Conservation (phyloP, 2,329 filamentous ascomycete genomes). For the Shiraia bambusicola region DNA sequence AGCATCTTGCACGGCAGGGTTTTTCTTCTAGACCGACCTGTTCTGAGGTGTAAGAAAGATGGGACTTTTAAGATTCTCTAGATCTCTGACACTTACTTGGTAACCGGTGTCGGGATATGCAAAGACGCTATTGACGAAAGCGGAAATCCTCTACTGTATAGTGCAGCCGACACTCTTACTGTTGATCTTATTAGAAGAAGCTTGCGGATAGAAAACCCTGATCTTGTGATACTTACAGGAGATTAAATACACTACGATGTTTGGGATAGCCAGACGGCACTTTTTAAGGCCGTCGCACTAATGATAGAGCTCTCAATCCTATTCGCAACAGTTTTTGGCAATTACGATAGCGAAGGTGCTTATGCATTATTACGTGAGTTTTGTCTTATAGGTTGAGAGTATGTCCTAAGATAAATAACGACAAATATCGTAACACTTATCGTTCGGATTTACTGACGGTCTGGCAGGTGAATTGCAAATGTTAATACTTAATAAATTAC, state of each 20-base stretch:
- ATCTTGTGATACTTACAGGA: slow-evolving; percentile 67
- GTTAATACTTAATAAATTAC: slow-evolving; percentile 50
- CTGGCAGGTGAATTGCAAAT: slow-evolving; percentile 19
- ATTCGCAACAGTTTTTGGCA: slow-evolving; percentile 70
- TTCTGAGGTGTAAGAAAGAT: slow-evolving; percentile 69
- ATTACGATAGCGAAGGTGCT: slow-evolving; percentile 61
- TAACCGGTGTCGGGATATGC: slow-evolving; percentile 82
- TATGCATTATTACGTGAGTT: slow-evolving; percentile 21
- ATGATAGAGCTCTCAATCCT: slow-evolving; percentile 57
- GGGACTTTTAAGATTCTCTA: slow-evolving; percentile 96
- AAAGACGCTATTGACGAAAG: slow-evolving; percentile 73
- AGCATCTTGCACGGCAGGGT: slow-evolving; percentile 72
- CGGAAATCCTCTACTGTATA: slow-evolving; percentile 68
- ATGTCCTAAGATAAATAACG: no score
- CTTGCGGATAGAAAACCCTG: slow-evolving; percentile 57
- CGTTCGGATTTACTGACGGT: slow-evolving; percentile 10
- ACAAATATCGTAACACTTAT: no score
- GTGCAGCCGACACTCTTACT: slow-evolving; percentile 85
- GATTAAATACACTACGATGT: slow-evolving; percentile 68
- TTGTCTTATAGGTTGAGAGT: no score
- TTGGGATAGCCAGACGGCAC: slow-evolving; percentile 43
- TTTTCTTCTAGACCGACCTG: slow-evolving; percentile 61
- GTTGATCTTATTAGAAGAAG: slow-evolving; percentile 70
- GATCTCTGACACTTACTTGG: slow-evolving; percentile 83
- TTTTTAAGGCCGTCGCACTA: slow-evolving; percentile 15